phyloP scores from a whole-genome alignment of 257 asterid genomes.

The Ballota nigra region DNA sequence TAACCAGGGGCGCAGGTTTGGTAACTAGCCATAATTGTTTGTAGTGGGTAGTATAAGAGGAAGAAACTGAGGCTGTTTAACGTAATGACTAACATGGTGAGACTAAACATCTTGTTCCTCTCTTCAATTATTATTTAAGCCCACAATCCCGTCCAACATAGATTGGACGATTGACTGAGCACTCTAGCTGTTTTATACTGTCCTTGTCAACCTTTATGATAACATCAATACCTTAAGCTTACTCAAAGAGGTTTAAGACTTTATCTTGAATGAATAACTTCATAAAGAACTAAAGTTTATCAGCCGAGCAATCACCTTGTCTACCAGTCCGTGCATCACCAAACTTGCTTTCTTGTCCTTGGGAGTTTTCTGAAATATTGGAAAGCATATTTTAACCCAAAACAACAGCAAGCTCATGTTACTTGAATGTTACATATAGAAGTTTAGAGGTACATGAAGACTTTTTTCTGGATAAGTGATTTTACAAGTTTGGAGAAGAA shows the following conservation, averaged over 20 bases:
- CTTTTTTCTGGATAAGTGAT: background rate
- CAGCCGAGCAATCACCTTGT: slow-evolving; percentile 51
- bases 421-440: background rate
- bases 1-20: background rate
- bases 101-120: background rate
- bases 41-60: background rate
- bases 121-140: slow-evolving; percentile 12
- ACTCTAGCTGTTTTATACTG: slow-evolving; percentile 5
- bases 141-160: background rate
- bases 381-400: slow-evolving; percentile 2
- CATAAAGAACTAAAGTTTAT: slow-evolving; percentile 4
- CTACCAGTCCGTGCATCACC: slow-evolving; percentile 88
- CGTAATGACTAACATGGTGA: background rate
- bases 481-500: background rate
- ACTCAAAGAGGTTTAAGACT: slow-evolving; percentile 6
- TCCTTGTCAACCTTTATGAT: background rate
- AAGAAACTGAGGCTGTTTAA: background rate
- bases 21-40: background rate
- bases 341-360: slow-evolving; percentile 91
- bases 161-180: slow-evolving; percentile 15
- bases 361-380: slow-evolving; percentile 78
- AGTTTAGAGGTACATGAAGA: slow-evolving; percentile 10
- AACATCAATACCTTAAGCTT: background rate
- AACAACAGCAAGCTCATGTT: slow-evolving; percentile 23
- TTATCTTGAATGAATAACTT: slow-evolving; percentile 10